Evolutionary conservation across 805 yeast species (phyloP).

Genomic region (Ogataea degrootiae): DNA sequence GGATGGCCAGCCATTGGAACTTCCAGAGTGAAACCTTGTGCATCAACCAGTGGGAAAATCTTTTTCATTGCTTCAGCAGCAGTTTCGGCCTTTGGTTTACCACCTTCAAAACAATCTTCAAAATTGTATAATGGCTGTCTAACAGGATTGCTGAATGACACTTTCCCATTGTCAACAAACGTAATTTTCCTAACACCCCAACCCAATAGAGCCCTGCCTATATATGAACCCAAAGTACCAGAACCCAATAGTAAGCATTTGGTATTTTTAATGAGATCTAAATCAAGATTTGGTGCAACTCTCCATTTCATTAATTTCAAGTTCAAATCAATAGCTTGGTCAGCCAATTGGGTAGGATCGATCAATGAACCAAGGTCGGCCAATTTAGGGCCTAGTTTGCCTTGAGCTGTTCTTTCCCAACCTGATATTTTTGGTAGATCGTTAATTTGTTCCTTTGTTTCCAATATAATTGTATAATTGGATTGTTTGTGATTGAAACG

Average conservation of each 20-base stretch:
- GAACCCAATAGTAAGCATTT: conserved; percentile 84
- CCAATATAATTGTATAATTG: conserved; percentile 27
- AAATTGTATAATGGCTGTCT: conserved; percentile 84
- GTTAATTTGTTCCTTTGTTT: conserved; percentile 6
- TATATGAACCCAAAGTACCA: conserved; percentile 93
- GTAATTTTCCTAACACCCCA: conserved; percentile 92
- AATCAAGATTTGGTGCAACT: conserved; percentile 73
- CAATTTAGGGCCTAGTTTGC: conserved; percentile 73
- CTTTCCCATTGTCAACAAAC: conserved; percentile 83
- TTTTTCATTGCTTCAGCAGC: conserved; percentile 72
- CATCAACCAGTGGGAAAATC: conserved; percentile 73
- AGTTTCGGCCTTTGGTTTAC: conserved; percentile 66
- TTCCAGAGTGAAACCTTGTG: conserved; percentile 60
- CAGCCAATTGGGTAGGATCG: conserved; percentile 77
- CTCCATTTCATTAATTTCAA: conserved; percentile 96
- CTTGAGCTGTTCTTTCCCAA: conserved; percentile 81
- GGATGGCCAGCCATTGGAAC: conserved; percentile 98
- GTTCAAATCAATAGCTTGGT: conserved; percentile 89
- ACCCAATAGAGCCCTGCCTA: conserved; percentile 78
- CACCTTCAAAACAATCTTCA: conserved; percentile 75
- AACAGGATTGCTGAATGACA: conserved; percentile 92
- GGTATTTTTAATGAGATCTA: conserved; percentile 56
- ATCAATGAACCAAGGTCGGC: conserved; percentile 80
- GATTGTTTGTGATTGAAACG: conserved; percentile 28
- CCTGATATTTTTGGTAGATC: conserved; percentile 55